These are phyloP conservation scores for Colletotrichum musae DNA, from an alignment of 2,329 filamentous ascomycete genomes.

Conservation along the genomic window DNA sequence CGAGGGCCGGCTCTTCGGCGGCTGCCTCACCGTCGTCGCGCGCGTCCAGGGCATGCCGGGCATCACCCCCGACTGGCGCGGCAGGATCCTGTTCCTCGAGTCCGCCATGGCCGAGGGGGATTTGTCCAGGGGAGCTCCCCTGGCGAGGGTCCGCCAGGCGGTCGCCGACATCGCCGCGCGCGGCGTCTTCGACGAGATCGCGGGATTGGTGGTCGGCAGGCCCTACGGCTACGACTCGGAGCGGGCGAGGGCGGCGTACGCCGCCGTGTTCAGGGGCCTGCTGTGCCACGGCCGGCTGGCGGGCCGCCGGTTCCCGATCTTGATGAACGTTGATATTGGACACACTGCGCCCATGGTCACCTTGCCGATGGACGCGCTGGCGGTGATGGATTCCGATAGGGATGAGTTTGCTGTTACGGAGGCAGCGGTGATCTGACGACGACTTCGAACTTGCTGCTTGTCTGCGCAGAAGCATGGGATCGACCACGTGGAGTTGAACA, in stretches of 20 bases:
- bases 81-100: slow-evolving; percentile 58
- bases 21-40: slow-evolving; percentile 57
- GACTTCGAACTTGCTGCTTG: too few relatives aligned
- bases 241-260: slow-evolving; percentile 48
- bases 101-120: slow-evolving; percentile 53
- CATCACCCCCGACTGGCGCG: slow-evolving; percentile 54
- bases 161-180: slow-evolving; percentile 58
- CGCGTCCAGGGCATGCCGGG: slow-evolving; percentile 52
- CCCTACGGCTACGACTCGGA: slow-evolving; percentile 57
- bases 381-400: slow-evolving; percentile 53
- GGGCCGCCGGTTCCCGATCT: slow-evolving; percentile 53
- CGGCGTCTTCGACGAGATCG: slow-evolving; percentile 57
- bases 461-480: too few relatives aligned
- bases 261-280: slow-evolving; percentile 48
- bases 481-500: too few relatives aligned
- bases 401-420: slow-evolving; percentile 53
- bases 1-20: slow-evolving; percentile 61
- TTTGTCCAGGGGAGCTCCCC: slow-evolving; percentile 43
- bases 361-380: slow-evolving; percentile 55
- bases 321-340: slow-evolving; percentile 59
- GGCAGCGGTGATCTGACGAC: slow-evolving; percentile 31
- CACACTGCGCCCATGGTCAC: slow-evolving; percentile 60
- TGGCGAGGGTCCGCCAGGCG: slow-evolving; percentile 49
- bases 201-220: slow-evolving; percentile 58
- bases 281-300: slow-evolving; percentile 54